phyloP scores from a whole-genome alignment of 257 asterid species.

The Cruciata laevipes region DNA sequence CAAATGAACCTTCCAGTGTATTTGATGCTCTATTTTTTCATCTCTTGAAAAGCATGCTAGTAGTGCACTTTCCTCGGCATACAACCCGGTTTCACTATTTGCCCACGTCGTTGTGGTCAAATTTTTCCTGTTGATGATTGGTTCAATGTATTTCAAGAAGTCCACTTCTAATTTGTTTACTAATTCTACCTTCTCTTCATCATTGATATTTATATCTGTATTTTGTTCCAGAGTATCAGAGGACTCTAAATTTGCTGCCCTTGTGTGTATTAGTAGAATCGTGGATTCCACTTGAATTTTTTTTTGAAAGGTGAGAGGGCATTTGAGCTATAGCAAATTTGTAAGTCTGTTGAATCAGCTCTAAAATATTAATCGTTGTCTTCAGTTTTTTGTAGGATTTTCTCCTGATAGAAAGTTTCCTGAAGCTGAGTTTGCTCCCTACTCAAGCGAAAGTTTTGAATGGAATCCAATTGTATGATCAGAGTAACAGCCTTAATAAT shows the following conservation, averaged over 20 bases:
- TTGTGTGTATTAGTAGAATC: conserved; percentile 88
- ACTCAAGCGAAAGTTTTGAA: conserved; percentile 50
- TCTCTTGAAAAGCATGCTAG: neutral
- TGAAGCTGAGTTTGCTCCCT: conserved; percentile 83
- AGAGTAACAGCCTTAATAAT: conserved; percentile 9
- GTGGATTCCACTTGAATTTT: conserved; percentile 33
- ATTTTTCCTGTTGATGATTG: neutral
- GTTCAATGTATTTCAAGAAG: neutral
- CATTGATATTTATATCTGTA: conserved; percentile 16
- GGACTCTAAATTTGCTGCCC: conserved; percentile 52
- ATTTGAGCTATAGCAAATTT: conserved; percentile 8
- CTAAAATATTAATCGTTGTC: conserved; percentile 10
- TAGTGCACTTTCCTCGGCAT: neutral
- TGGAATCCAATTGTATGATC: conserved; percentile 88
- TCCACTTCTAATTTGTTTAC: neutral
- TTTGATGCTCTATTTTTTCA: neutral
- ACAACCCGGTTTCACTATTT: neutral
- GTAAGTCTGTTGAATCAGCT: neutral
- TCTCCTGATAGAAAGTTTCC: conserved; percentile 96
- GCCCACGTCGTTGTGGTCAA: too few relatives aligned
- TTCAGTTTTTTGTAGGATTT: conserved; percentile 52
- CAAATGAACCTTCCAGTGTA: too few relatives aligned
- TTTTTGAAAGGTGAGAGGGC: conserved; percentile 46
- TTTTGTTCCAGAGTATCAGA: conserved; percentile 48
- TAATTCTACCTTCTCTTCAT: conserved; percentile 4